Evolutionary conservation across 2,329 filamentous ascomycete species (phyloP).

Genomic region (Neoscytalidium dimidiatum): DNA sequence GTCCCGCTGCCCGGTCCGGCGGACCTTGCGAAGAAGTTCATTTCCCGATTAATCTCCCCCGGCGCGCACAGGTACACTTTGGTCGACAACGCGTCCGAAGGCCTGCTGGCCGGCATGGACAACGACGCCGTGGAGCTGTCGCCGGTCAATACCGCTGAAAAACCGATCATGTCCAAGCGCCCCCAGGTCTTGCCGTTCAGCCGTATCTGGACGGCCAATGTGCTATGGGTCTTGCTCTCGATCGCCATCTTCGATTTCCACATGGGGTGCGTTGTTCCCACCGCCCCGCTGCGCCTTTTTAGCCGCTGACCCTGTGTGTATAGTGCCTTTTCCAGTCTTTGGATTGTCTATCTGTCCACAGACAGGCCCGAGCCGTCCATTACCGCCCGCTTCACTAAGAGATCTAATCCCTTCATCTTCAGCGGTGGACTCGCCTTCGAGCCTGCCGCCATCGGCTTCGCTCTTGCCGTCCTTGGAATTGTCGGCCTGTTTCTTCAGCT

Average conservation of each 20-base stretch:
- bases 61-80: conserved; percentile 2
- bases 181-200: conserved; percentile 48
- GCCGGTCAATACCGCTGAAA: conserved; percentile 31
- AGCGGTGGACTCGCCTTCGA: conserved; percentile 74
- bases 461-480: conserved; percentile 73
- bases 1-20: not conserved
- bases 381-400: conserved; percentile 25
- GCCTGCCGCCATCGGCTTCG: conserved; percentile 70
- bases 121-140: conserved; percentile 33
- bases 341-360: conserved; percentile 75
- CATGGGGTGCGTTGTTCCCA: conserved; percentile 46
- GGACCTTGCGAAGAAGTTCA: not conserved
- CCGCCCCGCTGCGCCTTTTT: not conserved
- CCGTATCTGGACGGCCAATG: conserved; percentile 56
- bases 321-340: conserved; percentile 70
- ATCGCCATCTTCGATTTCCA: conserved; percentile 73
- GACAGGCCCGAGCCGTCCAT: conserved; percentile 52
- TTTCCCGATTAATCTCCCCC: conserved; percentile 14
- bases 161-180: conserved; percentile 34
- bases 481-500: conserved; percentile 76
- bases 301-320: not conserved
- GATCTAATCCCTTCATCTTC: conserved; percentile 54
- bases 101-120: conserved; percentile 28
- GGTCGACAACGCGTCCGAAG: conserved; percentile 10
- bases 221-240: conserved; percentile 60